phyloP scores from a whole-genome alignment of 192 early-diverging fungal species.

The Coemansia sp. region DNA sequence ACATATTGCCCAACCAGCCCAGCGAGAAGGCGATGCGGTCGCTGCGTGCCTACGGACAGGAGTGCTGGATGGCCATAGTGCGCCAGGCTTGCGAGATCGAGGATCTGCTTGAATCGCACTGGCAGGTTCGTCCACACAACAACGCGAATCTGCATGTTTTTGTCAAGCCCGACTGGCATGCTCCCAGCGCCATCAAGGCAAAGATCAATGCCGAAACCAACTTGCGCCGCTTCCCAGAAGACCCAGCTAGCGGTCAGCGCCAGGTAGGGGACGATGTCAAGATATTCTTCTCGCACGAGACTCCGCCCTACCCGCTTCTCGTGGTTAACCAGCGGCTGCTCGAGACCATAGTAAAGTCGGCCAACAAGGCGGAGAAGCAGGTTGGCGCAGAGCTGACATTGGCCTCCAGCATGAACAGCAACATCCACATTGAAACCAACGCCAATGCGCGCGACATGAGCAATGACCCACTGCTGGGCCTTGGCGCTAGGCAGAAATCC shows the following conservation, averaged over 20 bases:
- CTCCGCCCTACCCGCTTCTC: slow-evolving; percentile 52
- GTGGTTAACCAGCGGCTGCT: slow-evolving; percentile 44
- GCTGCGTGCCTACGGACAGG: slow-evolving; percentile 43
- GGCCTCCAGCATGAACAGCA: slow-evolving; percentile 54
- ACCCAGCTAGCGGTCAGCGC: slow-evolving; percentile 14
- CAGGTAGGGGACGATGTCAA: slow-evolving; percentile 11
- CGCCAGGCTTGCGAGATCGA: slow-evolving; percentile 55
- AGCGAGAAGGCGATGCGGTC: slow-evolving; percentile 37
- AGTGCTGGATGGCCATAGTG: slow-evolving; percentile 47
- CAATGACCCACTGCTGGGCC: background rate
- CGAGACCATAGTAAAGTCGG: slow-evolving; percentile 24
- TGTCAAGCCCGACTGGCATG: slow-evolving; percentile 51
- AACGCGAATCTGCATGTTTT: slow-evolving; percentile 31
- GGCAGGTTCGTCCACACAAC: slow-evolving; percentile 40
- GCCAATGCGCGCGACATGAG: slow-evolving; percentile 36
- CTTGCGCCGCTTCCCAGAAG: slow-evolving; percentile 35
- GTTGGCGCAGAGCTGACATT: slow-evolving; percentile 46
- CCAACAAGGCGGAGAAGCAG: slow-evolving; percentile 13
- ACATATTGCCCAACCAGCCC: slow-evolving; percentile 53
- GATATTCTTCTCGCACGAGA: slow-evolving; percentile 46
- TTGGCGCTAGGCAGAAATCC: slow-evolving; percentile 3
- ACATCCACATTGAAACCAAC: slow-evolving; percentile 57
- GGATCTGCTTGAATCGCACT: slow-evolving; percentile 52
- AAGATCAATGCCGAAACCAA: slow-evolving; percentile 52
- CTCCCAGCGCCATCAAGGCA: slow-evolving; percentile 41